A percentile compares a stretch with the other conserved stretches of the same genome.
Conservation (phyloP, 441 rosid genomes). For the Raphanus hybrid region DNA sequence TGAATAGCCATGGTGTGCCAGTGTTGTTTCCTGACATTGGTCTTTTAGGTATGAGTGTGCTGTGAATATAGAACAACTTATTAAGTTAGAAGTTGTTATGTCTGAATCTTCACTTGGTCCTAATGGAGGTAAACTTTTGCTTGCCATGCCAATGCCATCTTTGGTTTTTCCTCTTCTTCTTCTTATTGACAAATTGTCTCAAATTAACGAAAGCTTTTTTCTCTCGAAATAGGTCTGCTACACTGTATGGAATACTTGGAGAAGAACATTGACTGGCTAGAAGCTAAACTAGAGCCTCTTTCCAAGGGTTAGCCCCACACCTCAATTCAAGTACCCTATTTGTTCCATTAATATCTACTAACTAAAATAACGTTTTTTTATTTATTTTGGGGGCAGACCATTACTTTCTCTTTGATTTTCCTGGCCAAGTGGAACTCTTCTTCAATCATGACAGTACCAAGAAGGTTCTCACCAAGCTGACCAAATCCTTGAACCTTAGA, state of each 20-base stretch:
- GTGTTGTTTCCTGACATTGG: conserved; percentile 50
- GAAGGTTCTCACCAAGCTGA: conserved; percentile 73
- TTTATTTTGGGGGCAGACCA: conserved; percentile 63
- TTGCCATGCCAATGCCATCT: not conserved
- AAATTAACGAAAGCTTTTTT: not conserved
- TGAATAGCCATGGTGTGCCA: not conserved
- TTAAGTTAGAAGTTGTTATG: conserved; percentile 85
- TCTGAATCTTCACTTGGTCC: conserved; percentile 89
- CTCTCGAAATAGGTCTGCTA: conserved; percentile 59
- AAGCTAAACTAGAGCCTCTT: conserved; percentile 77
- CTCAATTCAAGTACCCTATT: not conserved
- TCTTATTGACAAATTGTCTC: not conserved
- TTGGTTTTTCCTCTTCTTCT: not conserved
- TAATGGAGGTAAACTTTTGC: conserved; percentile 67
- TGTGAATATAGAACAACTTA: conserved; percentile 82
- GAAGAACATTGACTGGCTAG: conserved; percentile 91
- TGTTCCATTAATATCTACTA: not conserved
- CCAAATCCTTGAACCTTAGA: conserved; percentile 75
- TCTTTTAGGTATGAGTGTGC: conserved; percentile 78
- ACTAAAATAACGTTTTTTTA: not conserved
- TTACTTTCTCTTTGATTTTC: conserved; percentile 94
- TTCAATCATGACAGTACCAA: conserved; percentile 83
- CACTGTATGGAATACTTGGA: conserved; percentile 94
- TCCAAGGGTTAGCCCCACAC: conserved; percentile 60
- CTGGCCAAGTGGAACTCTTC: conserved; percentile 94